Evolutionary conservation across 2,329 filamentous ascomycete genomes (phyloP).

Genomic region (Ceratocystis diversiconidia): DNA sequence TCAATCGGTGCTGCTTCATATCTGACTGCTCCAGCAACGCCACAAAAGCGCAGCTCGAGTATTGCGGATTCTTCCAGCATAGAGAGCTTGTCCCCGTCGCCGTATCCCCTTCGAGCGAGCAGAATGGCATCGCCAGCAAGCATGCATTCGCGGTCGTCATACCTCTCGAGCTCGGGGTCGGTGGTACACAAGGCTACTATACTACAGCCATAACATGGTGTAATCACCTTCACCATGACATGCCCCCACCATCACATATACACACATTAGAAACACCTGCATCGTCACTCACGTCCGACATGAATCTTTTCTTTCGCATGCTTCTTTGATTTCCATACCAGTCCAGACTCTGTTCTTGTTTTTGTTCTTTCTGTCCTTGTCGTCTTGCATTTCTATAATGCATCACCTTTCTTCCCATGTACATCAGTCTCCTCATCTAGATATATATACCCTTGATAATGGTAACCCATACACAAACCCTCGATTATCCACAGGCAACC

Average conservation of each 20-base stretch:
- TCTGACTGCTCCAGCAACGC: conserved; percentile 5
- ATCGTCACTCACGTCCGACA: neutral
- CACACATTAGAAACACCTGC: neutral
- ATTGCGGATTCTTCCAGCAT: conserved; percentile 4
- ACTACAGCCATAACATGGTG: neutral
- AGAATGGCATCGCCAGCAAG: conserved; percentile 1
- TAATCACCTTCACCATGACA: neutral
- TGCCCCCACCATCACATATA: neutral
- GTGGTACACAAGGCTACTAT: conserved; percentile 8
- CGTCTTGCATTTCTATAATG: neutral
- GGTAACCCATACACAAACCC: neutral
- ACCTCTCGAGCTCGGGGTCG: conserved; percentile 6
- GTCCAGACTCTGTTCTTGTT: neutral
- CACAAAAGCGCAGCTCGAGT: neutral
- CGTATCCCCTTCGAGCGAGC: neutral
- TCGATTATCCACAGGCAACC: neutral
- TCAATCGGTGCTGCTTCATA: neutral
- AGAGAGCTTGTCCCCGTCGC: conserved; percentile 2
- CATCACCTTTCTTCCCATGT: neutral
- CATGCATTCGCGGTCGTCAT: conserved; percentile 9
- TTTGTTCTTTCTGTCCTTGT: neutral
- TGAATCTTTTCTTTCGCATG: neutral
- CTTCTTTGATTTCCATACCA: neutral
- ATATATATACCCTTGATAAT: neutral
- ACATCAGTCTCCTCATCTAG: neutral